These are phyloP conservation scores for Penicillium sp. DNA, from an alignment of 2,329 filamentous ascomycete species.

Conservation along the genomic window DNA sequence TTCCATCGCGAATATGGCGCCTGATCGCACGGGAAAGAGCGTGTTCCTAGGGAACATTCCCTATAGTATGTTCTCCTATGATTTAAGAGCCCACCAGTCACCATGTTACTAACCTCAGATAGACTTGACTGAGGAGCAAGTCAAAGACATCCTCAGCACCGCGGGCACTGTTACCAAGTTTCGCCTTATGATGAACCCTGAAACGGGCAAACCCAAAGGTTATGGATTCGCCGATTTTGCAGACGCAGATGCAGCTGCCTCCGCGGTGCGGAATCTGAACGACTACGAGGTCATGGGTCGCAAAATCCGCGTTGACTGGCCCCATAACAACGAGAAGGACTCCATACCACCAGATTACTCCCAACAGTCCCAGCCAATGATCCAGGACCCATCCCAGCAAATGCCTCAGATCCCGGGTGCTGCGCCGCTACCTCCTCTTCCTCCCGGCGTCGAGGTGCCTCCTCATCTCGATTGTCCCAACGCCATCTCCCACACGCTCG, in stretches of 20 bases:
- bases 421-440: constrained; percentile 67
- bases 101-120: constrained; percentile 18
- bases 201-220: constrained; percentile 89
- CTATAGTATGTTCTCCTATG: constrained; percentile 53
- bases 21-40: constrained; percentile 42
- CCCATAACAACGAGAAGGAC: constrained; percentile 77
- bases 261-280: constrained; percentile 90
- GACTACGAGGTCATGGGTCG: constrained; percentile 92
- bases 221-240: constrained; percentile 96
- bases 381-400: constrained; percentile 36
- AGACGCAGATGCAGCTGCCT: constrained; percentile 85
- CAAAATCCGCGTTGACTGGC: constrained; percentile 91
- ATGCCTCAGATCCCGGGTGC: constrained; percentile 40
- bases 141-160: constrained; percentile 85
- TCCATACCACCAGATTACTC: constrained; percentile 52
- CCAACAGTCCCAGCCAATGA: constrained; percentile 33
- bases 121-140: constrained; percentile 95
- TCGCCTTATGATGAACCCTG: constrained; percentile 87
- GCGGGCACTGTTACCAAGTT: constrained; percentile 89
- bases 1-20: constrained; percentile 35
- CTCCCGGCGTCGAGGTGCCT: constrained; percentile 75
- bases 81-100: neutral
- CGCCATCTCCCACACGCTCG: constrained; percentile 84
- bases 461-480: constrained; percentile 79
- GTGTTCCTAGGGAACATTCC: constrained; percentile 56